Percentiles rank a stretch among this genome's conserved stretches.
Evolutionary conservation across 495 filamentous ascomycete genomes (phyloP).

Genomic region (Podospora sp.): DNA sequence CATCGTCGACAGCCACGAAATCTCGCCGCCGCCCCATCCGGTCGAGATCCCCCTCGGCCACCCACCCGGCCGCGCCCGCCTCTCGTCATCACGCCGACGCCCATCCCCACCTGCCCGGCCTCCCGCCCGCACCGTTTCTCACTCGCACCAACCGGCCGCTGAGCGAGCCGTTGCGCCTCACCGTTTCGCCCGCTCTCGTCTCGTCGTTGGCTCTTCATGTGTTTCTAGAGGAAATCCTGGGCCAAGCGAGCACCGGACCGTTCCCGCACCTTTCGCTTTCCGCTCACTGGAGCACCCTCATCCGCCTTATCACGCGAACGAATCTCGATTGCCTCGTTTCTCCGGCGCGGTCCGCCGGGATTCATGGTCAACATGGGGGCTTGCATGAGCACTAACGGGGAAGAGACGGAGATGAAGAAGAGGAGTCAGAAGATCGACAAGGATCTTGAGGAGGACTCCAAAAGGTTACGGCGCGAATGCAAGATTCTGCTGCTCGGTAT

Average conservation of each 20-base stretch:
- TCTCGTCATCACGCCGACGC: background rate
- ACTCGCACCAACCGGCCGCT: background rate
- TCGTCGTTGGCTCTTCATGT: conserved; percentile 16
- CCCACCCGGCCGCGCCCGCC: background rate
- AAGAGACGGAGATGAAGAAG: conserved; percentile 88
- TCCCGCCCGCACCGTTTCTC: background rate
- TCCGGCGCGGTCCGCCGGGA: conserved; percentile 15
- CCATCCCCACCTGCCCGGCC: background rate
- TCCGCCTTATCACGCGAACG: background rate
- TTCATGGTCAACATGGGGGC: conserved; percentile 72
- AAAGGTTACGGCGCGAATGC: conserved; percentile 90
- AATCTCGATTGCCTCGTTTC: conserved; percentile 17
- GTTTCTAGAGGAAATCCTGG: conserved; percentile 30
- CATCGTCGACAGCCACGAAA: background rate
- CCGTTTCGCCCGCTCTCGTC: background rate
- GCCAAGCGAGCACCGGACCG: conserved; percentile 24
- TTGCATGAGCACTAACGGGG: conserved; percentile 82
- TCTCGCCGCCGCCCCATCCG: background rate
- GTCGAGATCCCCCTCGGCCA: background rate
- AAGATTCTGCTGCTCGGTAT: conserved; percentile 94
- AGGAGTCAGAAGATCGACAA: conserved; percentile 91
- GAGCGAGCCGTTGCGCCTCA: background rate
- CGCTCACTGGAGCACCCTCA: conserved; percentile 1
- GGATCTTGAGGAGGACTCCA: conserved; percentile 88
- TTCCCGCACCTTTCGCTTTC: conserved; percentile 9